These are phyloP conservation scores for Aureobasidium lini DNA, from an alignment of 2,329 filamentous ascomycete species.

Conservation along the genomic window DNA sequence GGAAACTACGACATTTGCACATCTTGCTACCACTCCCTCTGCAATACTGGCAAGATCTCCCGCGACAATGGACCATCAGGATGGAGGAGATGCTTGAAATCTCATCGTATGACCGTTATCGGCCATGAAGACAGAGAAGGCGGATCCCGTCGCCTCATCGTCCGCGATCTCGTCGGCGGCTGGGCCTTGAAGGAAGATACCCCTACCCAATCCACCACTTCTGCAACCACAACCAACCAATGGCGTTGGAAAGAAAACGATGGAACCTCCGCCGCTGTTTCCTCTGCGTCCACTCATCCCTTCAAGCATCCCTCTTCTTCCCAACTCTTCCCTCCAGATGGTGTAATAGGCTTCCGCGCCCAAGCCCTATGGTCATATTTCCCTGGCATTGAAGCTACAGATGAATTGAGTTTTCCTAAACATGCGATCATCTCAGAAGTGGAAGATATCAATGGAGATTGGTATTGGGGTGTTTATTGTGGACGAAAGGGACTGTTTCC, in stretches of 20 bases:
- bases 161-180: slow-evolving; percentile 72
- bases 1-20: slow-evolving; percentile 87
- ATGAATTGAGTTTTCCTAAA: slow-evolving; percentile 78
- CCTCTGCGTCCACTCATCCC: not conserved
- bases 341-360: slow-evolving; percentile 59
- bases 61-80: slow-evolving; percentile 69
- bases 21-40: slow-evolving; percentile 65
- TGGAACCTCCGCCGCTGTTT: slow-evolving; percentile 17
- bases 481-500: slow-evolving; percentile 74
- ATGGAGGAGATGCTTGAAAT: slow-evolving; percentile 69
- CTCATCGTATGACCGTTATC: slow-evolving; percentile 78
- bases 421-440: slow-evolving; percentile 76
- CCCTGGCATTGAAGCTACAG: slow-evolving; percentile 53
- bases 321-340: slow-evolving; percentile 60
- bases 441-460: slow-evolving; percentile 83
- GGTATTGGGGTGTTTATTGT: slow-evolving; percentile 82
- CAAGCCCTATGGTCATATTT: slow-evolving; percentile 72
- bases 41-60: slow-evolving; percentile 57
- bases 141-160: slow-evolving; percentile 60
- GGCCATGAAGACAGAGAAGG: slow-evolving; percentile 63
- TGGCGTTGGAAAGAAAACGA: slow-evolving; percentile 32
- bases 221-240: not conserved
- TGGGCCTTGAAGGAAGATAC: slow-evolving; percentile 51
- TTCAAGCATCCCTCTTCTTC: not conserved
- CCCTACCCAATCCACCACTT: not conserved